Conservation (phyloP, 192 early-diverging fungal species). For the Geranomyces variabilis region DNA sequence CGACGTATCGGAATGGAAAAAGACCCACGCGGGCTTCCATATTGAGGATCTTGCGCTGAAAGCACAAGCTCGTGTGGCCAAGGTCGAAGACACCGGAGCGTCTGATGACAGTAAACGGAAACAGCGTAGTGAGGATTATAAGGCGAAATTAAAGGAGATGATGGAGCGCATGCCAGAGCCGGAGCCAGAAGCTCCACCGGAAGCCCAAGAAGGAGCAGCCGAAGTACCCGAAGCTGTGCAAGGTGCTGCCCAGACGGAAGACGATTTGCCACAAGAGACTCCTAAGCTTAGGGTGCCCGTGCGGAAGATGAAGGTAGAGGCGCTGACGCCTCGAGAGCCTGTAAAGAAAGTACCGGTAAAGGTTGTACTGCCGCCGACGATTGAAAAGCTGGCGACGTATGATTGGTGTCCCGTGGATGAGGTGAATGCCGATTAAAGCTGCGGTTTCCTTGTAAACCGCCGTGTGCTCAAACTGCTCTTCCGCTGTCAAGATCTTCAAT, state of each 20-base stretch:
- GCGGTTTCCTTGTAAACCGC: no score
- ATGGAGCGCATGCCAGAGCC: constrained; percentile 41
- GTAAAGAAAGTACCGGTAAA: constrained; percentile 9
- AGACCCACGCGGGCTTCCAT: constrained; percentile 28
- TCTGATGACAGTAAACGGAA: constrained; percentile 23
- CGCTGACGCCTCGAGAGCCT: constrained; percentile 7
- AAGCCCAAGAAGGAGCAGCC: constrained; percentile 4
- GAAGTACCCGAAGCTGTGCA: background rate
- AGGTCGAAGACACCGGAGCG: constrained; percentile 24
- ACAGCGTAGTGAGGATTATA: constrained; percentile 50
- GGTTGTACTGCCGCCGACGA: constrained; percentile 36
- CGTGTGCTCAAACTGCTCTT: no score
- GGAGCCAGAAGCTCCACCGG: constrained; percentile 11
- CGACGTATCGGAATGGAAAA: constrained; percentile 40
- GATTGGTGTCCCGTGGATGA: constrained; percentile 51
- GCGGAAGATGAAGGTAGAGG: constrained; percentile 12
- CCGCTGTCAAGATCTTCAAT: constrained; percentile 1
- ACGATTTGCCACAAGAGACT: constrained; percentile 1
- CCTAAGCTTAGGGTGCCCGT: constrained; percentile 11
- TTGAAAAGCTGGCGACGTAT: constrained; percentile 44
- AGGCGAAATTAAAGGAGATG: constrained; percentile 49
- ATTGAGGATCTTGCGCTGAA: constrained; percentile 10
- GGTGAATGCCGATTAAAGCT: constrained; percentile 33
- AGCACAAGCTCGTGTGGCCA: background rate
- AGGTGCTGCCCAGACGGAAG: constrained; percentile 33